Evolutionary conservation across 2,329 filamentous ascomycete species (phyloP), one percentile per base, ranked within the genome.

Genomic region (Dothistroma pini): DNA sequence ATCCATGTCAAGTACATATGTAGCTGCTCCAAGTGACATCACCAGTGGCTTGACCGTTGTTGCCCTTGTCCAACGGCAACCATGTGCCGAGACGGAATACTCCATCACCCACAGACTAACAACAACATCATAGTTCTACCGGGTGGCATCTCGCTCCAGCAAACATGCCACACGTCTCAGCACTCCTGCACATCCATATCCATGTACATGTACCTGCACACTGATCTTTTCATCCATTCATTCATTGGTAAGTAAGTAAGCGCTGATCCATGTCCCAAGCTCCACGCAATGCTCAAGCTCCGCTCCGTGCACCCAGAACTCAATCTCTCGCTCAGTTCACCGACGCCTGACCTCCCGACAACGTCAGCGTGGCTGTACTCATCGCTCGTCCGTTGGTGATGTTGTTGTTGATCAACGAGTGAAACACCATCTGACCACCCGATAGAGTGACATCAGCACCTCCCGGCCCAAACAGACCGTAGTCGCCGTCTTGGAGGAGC

Each of bases 401-500:
- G 22, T 56, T 53, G 52, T 60, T 56, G 53, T 60, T 60, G n/a
- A 51, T 47, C 22, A 60, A 34, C 41, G 38, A 48, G 22, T 48
- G 54, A n/a, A 55, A 44, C 32, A 60, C 58, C 58, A 60, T 60
- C 41, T 52, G 53, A 10, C 52, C 58, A 22, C 53, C 47, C 3
- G 11, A 16, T 12, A 50, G 41, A 16, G 58, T 56, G 8, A 60
- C 31, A 32, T 68, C 67, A 12, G 64, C 63, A 25, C 69, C 68
- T 9, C 69, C 68, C 19, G 68, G 68, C 1, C 62, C 65, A 41
- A 59, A 65, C 31, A 63, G 53, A 2, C 62, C 63, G 52, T 57
- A 59, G 32, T 58, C 60, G 3, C 69, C 69, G 25, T 61, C 67
- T 57, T 64, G 38, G 44, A 70, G 55, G 56, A 72, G 58, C n/a